Base-by-base conservation (phyloP, 331 rosid genomes). In the Malus hybrid region DNA sequence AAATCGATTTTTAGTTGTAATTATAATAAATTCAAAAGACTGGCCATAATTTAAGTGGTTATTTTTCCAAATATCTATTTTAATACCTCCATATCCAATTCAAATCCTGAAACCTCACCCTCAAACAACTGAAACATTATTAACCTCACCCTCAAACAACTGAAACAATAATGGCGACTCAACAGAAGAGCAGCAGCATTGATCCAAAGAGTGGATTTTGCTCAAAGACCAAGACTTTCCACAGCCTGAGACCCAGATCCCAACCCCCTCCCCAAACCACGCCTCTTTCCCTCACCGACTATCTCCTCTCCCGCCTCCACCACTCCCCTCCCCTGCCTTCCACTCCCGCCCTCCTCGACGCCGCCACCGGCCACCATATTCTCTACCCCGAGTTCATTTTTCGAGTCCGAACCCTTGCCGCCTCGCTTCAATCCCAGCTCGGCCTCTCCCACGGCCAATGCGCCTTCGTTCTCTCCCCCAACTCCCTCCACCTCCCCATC, bases 381-480 rank as follows among this genome's bases (percentile, higher is more conserved):
- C 2, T 36, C 44, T 77, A 44, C 34, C 39, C 81, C 10, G 85
- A 81, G 3, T 69, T 81, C 82, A 44, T 36, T 16, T 68, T 63
- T 72, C 79, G 63, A 6, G 68, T 81, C 55, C 44, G 42, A 67
- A 24, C 79, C 68, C 62, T 81, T 0, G 81, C 85, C 4, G 71
- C 71, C 24, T 22, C 71, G 2, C 79, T 81, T 67, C 39, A 32
- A 0, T 28, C 65, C 20, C 44, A 8, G 0, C 48, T 72, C 60
- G 77, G 80, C 52, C 73, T 70, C 67, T 46, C 30, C 10, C 2
- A 44, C 1, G 79, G 78, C 11, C 56, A 67, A 29, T 10, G 75
- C 4, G 85, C 78, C 63, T 68, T 66, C 68, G 14, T 81, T 6
- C 66, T 81, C 63, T 81, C 85, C 56, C 76, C 79, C 0, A 81